These are phyloP conservation scores for Penicillium sp. DNA, from an alignment of 2,329 filamentous ascomycete genomes.

Conservation along the genomic window DNA sequence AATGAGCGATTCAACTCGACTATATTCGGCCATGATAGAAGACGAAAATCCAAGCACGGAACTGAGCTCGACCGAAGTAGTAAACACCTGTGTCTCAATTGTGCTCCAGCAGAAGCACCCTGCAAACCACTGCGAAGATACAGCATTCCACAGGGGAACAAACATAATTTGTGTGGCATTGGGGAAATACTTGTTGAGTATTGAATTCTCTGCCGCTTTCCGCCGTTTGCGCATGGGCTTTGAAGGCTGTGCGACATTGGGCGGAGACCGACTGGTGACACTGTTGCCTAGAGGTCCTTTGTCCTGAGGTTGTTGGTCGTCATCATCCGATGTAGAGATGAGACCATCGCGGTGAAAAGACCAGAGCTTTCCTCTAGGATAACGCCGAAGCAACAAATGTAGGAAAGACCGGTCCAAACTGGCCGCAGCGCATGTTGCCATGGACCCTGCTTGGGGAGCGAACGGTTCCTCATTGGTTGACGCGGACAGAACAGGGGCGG, in stretches of 20 bases:
- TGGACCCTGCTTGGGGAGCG: conserved; percentile 31
- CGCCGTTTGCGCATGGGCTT: conserved; percentile 28
- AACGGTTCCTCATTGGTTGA: conserved; percentile 41
- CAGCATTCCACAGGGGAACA: conserved; percentile 53
- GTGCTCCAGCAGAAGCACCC: conserved; percentile 48
- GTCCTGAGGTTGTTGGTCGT: conserved; percentile 34
- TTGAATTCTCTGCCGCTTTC: conserved; percentile 37
- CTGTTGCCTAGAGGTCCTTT: conserved; percentile 12
- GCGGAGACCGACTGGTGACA: conserved; percentile 7
- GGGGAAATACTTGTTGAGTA: conserved; percentile 49
- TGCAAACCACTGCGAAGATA: conserved; percentile 48
- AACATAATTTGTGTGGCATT: conserved; percentile 51
- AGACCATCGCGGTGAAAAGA: conserved; percentile 47
- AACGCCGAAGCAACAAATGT: conserved; percentile 42
- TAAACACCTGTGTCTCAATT: conserved; percentile 39
- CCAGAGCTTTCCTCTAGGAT: conserved; percentile 51
- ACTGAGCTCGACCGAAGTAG: conserved; percentile 39
- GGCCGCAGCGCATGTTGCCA: conserved; percentile 28
- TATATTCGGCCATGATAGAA: conserved; percentile 46
- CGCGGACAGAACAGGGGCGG: conserved; percentile 36
- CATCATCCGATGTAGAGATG: conserved; percentile 48
- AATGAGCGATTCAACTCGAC: conserved; percentile 43
- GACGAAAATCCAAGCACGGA: conserved; percentile 44
- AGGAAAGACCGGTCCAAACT: conserved; percentile 35
- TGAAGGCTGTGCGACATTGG: conserved; percentile 12